Evolutionary conservation across 768 basidiomycete species (phyloP), one percentile per base, ranked within the genome.

Genomic region (Galerina marginata): DNA sequence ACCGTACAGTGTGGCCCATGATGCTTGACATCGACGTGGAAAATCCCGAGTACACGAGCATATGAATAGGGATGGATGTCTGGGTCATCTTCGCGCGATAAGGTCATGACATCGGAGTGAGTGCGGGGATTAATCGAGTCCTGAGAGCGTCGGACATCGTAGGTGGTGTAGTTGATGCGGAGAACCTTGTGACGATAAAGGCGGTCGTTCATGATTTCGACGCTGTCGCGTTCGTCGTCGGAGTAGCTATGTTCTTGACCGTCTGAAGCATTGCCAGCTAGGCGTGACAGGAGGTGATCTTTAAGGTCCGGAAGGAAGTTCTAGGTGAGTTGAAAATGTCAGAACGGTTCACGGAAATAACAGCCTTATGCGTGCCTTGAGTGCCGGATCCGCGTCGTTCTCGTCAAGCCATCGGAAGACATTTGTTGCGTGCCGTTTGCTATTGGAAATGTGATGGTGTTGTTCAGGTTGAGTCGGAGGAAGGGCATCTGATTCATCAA

Each of bases 91-190:
- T 20, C 20, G 20, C 20, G 20, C 20, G 20, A 20, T 20, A 20
- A 20, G 2, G 20, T 20, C 20, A 20, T 20, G 20, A 20, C 20
- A 20, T 20, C 20, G 20, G 20, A 20, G 20, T 20, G 20, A 20
- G 20, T 20, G 20, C 20, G 20, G 2, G 20, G 20, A 20, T 20
- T 20, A 20, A 20, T 20, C 20, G 20, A 20, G 20, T 20, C 20
- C 20, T 20, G 20, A 20, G 20, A 20, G 20, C 20, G 20, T 20
- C 20, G 20, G 20, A 80, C 60, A 60, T 82, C 75, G 59, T 82
- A 83, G 0, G 77, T 77, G 0, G 79, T 81, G 56, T 77, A 81
- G 64, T 80, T 77, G 56, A 81, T 47, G 0, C 69, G 72, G 1
- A 78, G 33, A 11, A 69, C 63, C 9, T 68, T 71, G 58, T 77